Evolutionary conservation across 768 basidiomycete genomes (phyloP).

Genomic region (Galerina marginata): DNA sequence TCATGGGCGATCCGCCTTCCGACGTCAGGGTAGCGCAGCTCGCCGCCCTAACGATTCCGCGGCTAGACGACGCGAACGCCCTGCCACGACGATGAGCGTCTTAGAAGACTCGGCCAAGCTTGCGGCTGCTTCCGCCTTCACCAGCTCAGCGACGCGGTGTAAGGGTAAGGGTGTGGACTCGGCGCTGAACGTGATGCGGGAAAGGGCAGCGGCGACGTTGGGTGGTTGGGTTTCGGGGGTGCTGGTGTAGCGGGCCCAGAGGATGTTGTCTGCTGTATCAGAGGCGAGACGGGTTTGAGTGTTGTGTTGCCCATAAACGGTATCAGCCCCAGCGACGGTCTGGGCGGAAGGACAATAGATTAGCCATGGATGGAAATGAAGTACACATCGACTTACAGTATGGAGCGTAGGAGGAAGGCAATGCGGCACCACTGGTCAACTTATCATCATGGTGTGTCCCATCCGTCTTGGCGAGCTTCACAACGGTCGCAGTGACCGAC

Average conservation of each 20-base stretch:
- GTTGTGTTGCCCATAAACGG: constrained; percentile 68
- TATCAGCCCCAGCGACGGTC: constrained; percentile 64
- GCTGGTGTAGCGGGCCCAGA: constrained; percentile 71
- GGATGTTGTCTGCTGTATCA: constrained; percentile 80
- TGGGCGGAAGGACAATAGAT: constrained; percentile 31
- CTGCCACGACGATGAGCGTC: constrained; percentile 66
- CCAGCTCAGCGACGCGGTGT: constrained; percentile 55
- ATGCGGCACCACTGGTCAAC: constrained; percentile 14
- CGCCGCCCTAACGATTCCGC: constrained; percentile 60
- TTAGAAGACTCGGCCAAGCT: constrained; percentile 35
- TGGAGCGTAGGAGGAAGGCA: constrained; percentile 26
- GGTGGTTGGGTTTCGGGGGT: constrained; percentile 31
- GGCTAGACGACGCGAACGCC: constrained; percentile 77
- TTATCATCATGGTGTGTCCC: constrained; percentile 23
- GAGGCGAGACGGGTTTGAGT: constrained; percentile 75
- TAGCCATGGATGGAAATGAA: neutral
- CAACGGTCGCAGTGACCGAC: constrained; percentile 71
- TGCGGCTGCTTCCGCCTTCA: constrained; percentile 32
- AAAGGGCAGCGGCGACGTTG: constrained; percentile 48
- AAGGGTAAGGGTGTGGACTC: constrained; percentile 59
- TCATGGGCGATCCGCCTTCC: constrained; percentile 46
- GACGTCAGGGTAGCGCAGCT: constrained; percentile 57
- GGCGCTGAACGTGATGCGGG: constrained; percentile 66
- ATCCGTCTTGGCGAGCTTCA: constrained; percentile 61
- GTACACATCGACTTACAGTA: constrained; percentile 34